Evolutionary conservation across 75 land plant genomes (phyloP).

Genomic region (Azolla pinnata): DNA sequence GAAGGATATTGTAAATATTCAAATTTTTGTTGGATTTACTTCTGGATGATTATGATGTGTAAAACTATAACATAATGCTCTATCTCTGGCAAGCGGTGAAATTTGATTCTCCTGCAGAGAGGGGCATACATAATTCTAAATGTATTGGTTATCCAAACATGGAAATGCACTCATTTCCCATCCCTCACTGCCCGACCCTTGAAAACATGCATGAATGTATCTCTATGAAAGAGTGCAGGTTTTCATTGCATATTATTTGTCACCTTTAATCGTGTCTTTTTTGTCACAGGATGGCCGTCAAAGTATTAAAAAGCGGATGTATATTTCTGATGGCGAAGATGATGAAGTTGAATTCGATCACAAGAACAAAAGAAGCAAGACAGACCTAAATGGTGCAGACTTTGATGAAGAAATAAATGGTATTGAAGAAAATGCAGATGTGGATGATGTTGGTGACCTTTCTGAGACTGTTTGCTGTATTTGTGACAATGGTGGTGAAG

Average conservation of each 20-base stretch:
- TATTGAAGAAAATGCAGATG: constrained; percentile 26
- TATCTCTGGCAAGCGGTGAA: too few relatives aligned
- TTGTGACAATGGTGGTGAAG: constrained; percentile 75
- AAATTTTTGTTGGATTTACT: too few relatives aligned
- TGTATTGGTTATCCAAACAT: too few relatives aligned
- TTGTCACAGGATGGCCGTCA: not conserved
- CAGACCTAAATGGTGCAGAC: constrained; percentile 10
- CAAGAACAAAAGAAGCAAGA: not conserved
- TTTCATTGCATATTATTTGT: too few relatives aligned
- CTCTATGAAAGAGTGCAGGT: too few relatives aligned
- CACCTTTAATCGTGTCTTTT: not conserved
- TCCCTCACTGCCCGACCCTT: too few relatives aligned
- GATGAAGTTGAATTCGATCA: not conserved
- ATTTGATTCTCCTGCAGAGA: too few relatives aligned
- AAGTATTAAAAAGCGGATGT: not conserved
- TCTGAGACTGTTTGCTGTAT: constrained; percentile 63
- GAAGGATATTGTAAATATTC: not conserved
- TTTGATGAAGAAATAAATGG: constrained; percentile 7
- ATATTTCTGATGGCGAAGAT: not conserved
- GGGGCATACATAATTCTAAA: too few relatives aligned
- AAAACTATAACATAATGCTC: too few relatives aligned
- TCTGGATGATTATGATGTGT: too few relatives aligned
- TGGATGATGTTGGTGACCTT: constrained; percentile 33
- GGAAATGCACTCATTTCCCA: too few relatives aligned
- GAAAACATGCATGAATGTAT: too few relatives aligned